phyloP scores from a whole-genome alignment of 2,329 filamentous ascomycete genomes.

The Diaporthe humulicola region DNA sequence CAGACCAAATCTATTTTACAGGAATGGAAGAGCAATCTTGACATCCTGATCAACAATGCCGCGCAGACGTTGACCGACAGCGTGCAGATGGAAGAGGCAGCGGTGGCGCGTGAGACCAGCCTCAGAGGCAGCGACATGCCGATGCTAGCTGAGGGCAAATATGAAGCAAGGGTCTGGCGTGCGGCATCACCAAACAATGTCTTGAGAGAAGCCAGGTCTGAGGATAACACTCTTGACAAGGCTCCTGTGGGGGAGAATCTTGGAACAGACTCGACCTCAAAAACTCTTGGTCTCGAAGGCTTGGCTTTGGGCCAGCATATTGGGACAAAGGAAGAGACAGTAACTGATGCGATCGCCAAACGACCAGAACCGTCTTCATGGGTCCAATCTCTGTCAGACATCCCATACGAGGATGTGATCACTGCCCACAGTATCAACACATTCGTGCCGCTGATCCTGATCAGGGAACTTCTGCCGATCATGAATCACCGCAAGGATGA shows the following conservation, averaged over 20 bases:
- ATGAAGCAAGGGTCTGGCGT: slow-evolving; percentile 1
- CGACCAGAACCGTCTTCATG: slow-evolving; percentile 47
- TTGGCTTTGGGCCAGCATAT: background rate
- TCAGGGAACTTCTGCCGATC: slow-evolving; percentile 51
- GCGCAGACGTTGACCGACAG: slow-evolving; percentile 54
- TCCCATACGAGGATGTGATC: slow-evolving; percentile 55
- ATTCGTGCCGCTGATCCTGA: slow-evolving; percentile 54
- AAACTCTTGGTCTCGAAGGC: background rate
- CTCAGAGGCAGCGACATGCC: background rate
- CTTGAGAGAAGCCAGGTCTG: background rate
- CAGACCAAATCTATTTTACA: background rate
- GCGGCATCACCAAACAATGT: background rate
- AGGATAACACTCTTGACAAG: background rate
- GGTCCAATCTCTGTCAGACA: slow-evolving; percentile 51
- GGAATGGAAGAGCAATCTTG: slow-evolving; percentile 40
- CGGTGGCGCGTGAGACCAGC: slow-evolving; percentile 44
- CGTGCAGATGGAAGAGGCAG: slow-evolving; percentile 46
- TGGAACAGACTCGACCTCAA: background rate
- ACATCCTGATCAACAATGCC: slow-evolving; percentile 55
- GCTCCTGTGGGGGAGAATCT: background rate
- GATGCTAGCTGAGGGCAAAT: background rate
- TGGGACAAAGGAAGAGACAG: background rate
- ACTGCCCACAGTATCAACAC: slow-evolving; percentile 53
- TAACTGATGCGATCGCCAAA: slow-evolving; percentile 27
- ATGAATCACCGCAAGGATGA: slow-evolving; percentile 43